Conservation (phyloP, 1,284 basidiomycete genomes). For the Cutaneotrichosporon mucoides region DNA sequence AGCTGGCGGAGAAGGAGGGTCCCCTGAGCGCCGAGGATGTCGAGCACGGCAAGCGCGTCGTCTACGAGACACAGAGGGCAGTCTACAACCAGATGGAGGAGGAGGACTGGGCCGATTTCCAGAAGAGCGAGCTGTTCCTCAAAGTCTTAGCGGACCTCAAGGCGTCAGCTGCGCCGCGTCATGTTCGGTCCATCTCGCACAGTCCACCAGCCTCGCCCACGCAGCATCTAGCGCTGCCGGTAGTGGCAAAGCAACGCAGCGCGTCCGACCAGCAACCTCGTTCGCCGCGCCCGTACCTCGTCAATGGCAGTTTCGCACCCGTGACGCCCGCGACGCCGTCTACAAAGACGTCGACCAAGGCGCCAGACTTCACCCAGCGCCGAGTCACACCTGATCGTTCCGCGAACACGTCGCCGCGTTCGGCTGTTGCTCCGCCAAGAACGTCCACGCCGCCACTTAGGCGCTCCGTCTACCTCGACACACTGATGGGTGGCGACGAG, state of each 20-base stretch:
- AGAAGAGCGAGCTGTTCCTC: constrained; percentile 82
- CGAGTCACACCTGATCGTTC: constrained; percentile 9
- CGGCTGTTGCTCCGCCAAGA: not conserved
- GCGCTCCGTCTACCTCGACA: constrained; percentile 39
- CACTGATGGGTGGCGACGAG: constrained; percentile 29
- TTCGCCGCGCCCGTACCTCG: constrained; percentile 12
- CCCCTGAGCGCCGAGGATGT: constrained; percentile 19
- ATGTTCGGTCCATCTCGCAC: constrained; percentile 1
- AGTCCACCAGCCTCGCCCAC: not conserved
- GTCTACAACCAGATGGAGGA: constrained; percentile 86
- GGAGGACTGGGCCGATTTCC: constrained; percentile 84
- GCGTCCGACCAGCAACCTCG: not conserved
- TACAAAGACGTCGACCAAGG: not conserved
- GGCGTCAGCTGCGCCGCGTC: not conserved
- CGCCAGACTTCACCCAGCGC: constrained; percentile 10
- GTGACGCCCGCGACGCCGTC: constrained; percentile 19
- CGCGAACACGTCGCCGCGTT: not conserved
- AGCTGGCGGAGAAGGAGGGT: constrained; percentile 13
- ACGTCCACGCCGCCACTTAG: constrained; percentile 5
- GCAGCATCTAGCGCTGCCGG: not conserved
- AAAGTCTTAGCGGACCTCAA: constrained; percentile 71
- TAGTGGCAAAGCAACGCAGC: not conserved
- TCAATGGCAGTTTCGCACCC: constrained; percentile 30
- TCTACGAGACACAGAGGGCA: constrained; percentile 77
- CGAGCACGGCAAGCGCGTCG: constrained; percentile 44